These are phyloP conservation scores for Citrus trifoliata DNA, from an alignment of 345 rosid species.

Conservation along the genomic window DNA sequence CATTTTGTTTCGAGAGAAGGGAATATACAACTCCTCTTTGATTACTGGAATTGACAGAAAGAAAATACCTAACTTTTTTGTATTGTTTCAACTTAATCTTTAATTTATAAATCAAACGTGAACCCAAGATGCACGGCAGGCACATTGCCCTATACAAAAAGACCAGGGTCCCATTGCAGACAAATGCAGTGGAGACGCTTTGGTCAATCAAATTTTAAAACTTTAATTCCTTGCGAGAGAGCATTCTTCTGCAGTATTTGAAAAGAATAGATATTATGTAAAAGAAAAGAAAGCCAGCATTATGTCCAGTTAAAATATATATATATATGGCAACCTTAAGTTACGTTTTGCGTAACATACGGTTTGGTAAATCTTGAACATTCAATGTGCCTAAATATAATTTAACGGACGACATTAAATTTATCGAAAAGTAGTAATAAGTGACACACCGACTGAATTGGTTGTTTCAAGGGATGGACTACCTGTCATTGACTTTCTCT, in stretches of 20 bases:
- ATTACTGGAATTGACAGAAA: slow-evolving; percentile 23
- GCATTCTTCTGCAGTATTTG: neutral
- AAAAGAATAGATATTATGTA: neutral
- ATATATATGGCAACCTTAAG: no score
- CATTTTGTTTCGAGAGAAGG: neutral
- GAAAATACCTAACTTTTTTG: slow-evolving; percentile 26
- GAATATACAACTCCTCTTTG: slow-evolving; percentile 15
- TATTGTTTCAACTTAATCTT: neutral
- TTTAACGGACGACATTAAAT: no score
- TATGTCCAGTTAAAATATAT: neutral
- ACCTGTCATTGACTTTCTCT: no score
- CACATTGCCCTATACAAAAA: neutral
- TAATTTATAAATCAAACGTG: neutral
- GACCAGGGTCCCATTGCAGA: neutral
- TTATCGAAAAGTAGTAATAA: no score
- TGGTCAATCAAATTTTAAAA: neutral
- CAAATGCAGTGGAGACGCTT: neutral
- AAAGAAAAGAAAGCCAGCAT: neutral
- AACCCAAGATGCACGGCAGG: neutral
- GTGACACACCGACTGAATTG: no score
- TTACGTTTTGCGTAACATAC: no score
- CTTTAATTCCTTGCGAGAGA: neutral
- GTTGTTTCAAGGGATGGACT: no score
- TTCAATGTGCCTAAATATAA: no score
- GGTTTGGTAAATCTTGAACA: no score